Evolutionary conservation across 116 monocot species (phyloP).

Genomic region (Phalaenopsis hybrid): DNA sequence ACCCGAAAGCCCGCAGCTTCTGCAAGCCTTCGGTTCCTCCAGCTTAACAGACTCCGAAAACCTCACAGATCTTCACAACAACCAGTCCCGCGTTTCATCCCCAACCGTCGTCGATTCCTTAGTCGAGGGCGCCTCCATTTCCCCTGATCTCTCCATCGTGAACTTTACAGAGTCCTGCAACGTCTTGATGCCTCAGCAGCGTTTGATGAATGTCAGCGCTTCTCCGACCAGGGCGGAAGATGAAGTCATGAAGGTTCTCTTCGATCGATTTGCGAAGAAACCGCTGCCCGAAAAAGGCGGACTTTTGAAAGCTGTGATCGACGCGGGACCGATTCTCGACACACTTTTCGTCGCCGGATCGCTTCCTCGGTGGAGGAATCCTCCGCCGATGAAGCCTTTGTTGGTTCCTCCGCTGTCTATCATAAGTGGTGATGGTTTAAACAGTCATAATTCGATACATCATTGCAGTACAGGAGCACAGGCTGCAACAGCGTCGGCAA

Average conservation of each 20-base stretch:
- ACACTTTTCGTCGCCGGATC: constrained; percentile 53
- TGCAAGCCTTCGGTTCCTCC: constrained; percentile 18
- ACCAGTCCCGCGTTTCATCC: constrained; percentile 16
- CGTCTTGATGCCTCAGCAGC: neutral
- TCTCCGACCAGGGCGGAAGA: constrained; percentile 9
- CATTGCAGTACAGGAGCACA: neutral
- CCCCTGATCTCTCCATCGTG: constrained; percentile 12
- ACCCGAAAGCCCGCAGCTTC: constrained; percentile 12
- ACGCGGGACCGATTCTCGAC: constrained; percentile 61
- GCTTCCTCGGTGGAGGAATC: constrained; percentile 63
- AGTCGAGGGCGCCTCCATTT: constrained; percentile 9
- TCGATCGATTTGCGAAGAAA: constrained; percentile 23
- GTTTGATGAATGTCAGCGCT: neutral
- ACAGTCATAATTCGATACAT: neutral
- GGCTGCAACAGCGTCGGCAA: neutral
- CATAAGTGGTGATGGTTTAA: neutral
- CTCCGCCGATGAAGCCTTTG: constrained; percentile 36
- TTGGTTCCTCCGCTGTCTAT: constrained; percentile 8
- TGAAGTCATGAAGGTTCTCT: constrained; percentile 7
- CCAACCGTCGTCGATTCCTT: constrained; percentile 16
- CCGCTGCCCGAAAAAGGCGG: constrained; percentile 58
- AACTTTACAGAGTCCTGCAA: constrained; percentile 18
- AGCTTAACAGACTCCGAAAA: constrained; percentile 45
- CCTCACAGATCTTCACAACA: constrained; percentile 18
- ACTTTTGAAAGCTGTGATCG: constrained; percentile 49